Base-by-base conservation (phyloP, 768 basidiomycete genomes). In the Hypholoma sublateritium region DNA sequence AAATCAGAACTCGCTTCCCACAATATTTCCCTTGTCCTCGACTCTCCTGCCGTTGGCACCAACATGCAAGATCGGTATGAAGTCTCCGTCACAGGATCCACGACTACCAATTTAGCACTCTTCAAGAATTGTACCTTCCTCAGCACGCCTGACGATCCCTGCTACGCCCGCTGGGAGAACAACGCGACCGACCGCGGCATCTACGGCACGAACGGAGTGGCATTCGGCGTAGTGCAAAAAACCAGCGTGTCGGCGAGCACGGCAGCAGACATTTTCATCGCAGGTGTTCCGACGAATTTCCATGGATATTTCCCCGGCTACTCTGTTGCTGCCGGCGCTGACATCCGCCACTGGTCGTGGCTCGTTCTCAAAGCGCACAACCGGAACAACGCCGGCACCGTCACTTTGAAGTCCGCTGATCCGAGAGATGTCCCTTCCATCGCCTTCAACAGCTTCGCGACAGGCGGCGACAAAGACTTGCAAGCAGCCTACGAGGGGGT, bases 1-100 rank as follows among this genome's bases (percentile, higher is more conserved):
- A 34, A 28, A 12, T 42, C 25, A 9, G 53, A 53, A 32, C 17
- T 53, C 16, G 41, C n/a, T 16, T 13, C 53, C 5, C 53, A 34
- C 11, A 45, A 45, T 7, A 53, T 53, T 24, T 32, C 53, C 32
- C 28, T 53, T n/a, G 19, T 53, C 28, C 32, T 45, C 13, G 53
- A 53, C 17, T 34, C 53, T 11, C 53, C 42, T 8, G 53, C 42
- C 8, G 53, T 53, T 45, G 53, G 53, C 13, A 53, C 53, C 14
- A 53, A 53, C n/a, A 53, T 53, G 53, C 53, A 53, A 36, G 53
- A 53, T 6, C 14, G 53, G 34, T 53, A 53, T 32, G 53, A 53
- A 22, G 53, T 53, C 14, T 28, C 37, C 9, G 53, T 53, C 34
- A 42, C 44, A 16, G 53, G 53, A 5, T 7, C 28, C 13, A 36